Conservation (phyloP, 495 filamentous ascomycete genomes). For the Evernia prunastri region DNA sequence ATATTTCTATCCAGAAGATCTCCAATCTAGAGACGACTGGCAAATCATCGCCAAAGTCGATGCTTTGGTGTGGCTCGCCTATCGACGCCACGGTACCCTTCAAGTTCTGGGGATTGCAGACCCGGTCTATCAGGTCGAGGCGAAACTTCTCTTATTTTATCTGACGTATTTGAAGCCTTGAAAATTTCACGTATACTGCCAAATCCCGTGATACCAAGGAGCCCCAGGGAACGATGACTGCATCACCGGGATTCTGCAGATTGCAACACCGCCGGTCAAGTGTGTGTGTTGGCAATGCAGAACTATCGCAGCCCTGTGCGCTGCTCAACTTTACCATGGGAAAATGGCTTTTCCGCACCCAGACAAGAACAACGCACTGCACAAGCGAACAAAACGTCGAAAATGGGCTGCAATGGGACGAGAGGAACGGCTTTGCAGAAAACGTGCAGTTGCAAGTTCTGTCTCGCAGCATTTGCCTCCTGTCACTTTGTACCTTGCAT, state of each 20-base stretch:
- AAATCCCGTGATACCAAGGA: constrained; percentile 12
- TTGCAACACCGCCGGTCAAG: constrained; percentile 8
- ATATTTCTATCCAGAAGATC: constrained; percentile 11
- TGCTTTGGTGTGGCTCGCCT: constrained; percentile 11
- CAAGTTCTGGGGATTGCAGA: not conserved
- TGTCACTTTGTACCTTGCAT: constrained; percentile 16
- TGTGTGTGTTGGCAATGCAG: constrained; percentile 19
- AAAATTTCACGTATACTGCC: constrained; percentile 5
- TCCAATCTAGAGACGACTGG: not conserved
- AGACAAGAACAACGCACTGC: not conserved
- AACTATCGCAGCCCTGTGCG: constrained; percentile 14
- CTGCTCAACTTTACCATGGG: constrained; percentile 7
- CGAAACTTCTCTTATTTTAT: not conserved
- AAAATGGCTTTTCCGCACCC: not conserved
- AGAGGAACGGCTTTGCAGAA: constrained; percentile 2
- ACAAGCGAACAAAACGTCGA: not conserved
- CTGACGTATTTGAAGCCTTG: not conserved
- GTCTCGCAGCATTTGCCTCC: not conserved
- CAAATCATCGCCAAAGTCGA: constrained; percentile 2
- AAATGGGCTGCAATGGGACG: not conserved
- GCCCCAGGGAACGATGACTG: constrained; percentile 3
- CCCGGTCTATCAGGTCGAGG: constrained; percentile 3
- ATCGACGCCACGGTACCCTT: constrained; percentile 9
- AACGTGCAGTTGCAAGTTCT: not conserved
- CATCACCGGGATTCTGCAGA: constrained; percentile 13